Evolutionary conservation across 768 basidiomycete genomes (phyloP).

Genomic region (Clitopilus hobsonii): DNA sequence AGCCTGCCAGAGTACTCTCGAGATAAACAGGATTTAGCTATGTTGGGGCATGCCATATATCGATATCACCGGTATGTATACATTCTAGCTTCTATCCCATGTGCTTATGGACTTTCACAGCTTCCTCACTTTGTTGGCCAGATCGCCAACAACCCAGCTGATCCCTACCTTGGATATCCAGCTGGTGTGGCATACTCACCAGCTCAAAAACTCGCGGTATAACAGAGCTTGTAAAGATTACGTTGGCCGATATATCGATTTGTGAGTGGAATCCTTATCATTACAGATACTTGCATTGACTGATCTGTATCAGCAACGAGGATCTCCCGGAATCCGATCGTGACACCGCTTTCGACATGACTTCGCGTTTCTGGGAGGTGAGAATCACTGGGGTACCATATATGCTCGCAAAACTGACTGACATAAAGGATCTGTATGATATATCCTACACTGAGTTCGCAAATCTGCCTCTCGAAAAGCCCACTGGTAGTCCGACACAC

Average conservation of each 20-base stretch:
- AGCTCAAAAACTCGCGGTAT: conserved; percentile 42
- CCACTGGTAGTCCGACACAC: conserved; percentile 16
- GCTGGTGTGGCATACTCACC: conserved; percentile 65
- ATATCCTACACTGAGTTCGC: conserved; percentile 52
- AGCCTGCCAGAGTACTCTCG: conserved; percentile 37
- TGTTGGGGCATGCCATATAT: conserved; percentile 43
- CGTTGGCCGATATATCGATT: conserved; percentile 39
- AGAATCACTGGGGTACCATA: not conserved
- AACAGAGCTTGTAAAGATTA: conserved; percentile 30
- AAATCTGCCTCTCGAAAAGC: conserved; percentile 39
- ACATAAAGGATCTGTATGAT: conserved; percentile 30
- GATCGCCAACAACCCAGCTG: conserved; percentile 27
- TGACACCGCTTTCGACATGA: conserved; percentile 20
- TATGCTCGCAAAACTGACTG: not conserved
- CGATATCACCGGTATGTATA: conserved; percentile 55
- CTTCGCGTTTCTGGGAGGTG: conserved; percentile 19
- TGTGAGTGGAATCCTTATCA: conserved; percentile 23
- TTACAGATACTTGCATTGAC: not conserved
- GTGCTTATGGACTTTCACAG: too few species aligned
- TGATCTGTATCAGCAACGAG: conserved; percentile 23
- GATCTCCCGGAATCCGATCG: conserved; percentile 18
- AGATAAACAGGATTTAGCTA: conserved; percentile 26
- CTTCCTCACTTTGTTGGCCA: conserved; percentile 48
- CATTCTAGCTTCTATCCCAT: too few species aligned
- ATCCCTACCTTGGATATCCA: conserved; percentile 63